Conservation (phyloP, 2,329 filamentous ascomycete genomes). For the Atkinsonella hypoxylon region DNA sequence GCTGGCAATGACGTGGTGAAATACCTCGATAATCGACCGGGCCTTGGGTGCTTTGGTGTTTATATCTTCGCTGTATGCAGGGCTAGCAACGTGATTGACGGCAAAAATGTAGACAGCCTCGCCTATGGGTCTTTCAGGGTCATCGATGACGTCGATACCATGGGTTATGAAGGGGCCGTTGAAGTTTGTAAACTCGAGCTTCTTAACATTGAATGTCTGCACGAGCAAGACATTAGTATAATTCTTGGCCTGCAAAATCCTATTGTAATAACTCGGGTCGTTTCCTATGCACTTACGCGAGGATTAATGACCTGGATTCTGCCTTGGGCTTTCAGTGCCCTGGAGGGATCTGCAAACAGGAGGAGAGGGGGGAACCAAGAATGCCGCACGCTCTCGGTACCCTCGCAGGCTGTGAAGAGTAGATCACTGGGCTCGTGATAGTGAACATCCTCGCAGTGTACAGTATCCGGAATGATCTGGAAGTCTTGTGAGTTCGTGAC, state of each 20-base stretch:
- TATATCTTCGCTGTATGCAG: slow-evolving; percentile 19
- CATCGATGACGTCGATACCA: slow-evolving; percentile 46
- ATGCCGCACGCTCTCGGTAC: slow-evolving; percentile 26
- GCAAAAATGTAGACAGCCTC: slow-evolving; percentile 46
- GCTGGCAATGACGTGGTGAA: slow-evolving; percentile 37
- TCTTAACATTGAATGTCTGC: slow-evolving; percentile 20
- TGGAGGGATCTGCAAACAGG: slow-evolving; percentile 27
- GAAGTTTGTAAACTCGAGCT: slow-evolving; percentile 39
- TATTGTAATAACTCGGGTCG: too few species aligned
- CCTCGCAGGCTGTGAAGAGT: slow-evolving; percentile 47
- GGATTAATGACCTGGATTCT: slow-evolving; percentile 42
- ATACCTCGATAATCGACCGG: slow-evolving; percentile 44
- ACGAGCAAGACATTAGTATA: background rate
- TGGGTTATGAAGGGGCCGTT: slow-evolving; percentile 43
- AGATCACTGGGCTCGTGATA: slow-evolving; percentile 33
- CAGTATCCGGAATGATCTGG: slow-evolving; percentile 35
- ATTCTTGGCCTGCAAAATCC: background rate
- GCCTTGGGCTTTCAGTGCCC: slow-evolving; percentile 24
- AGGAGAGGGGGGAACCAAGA: slow-evolving; percentile 40
- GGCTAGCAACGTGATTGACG: slow-evolving; percentile 46
- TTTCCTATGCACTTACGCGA: slow-evolving; percentile 23
- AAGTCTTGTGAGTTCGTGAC: slow-evolving; percentile 19
- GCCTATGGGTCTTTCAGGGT: slow-evolving; percentile 23
- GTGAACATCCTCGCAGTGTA: slow-evolving; percentile 49
- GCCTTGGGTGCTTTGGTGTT: slow-evolving; percentile 23